phyloP scores from a whole-genome alignment of 108 stramenopile species.

The Skeletonema tropicum region DNA sequence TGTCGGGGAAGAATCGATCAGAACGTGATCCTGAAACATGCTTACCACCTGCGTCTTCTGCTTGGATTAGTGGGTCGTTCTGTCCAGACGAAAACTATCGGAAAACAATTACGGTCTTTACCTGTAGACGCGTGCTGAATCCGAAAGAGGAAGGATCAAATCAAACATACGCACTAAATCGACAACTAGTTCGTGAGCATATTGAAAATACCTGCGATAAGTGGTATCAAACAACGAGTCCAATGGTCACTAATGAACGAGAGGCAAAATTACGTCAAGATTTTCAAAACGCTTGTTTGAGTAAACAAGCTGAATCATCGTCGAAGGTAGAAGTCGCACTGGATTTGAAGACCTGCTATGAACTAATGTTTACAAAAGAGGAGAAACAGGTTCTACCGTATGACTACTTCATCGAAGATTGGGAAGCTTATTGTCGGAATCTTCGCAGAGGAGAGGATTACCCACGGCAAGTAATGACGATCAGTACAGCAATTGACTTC shows the following conservation, averaged over 20 bases:
- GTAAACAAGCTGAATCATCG: slow-evolving; percentile 4
- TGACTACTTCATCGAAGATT: slow-evolving; percentile 84
- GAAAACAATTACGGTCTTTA: slow-evolving; percentile 57
- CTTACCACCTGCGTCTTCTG: slow-evolving; percentile 10
- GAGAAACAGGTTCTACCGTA: slow-evolving; percentile 79
- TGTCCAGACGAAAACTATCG: slow-evolving; percentile 56
- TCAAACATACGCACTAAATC: slow-evolving; percentile 31
- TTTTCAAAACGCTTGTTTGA: slow-evolving; percentile 27
- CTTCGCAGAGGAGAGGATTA: not conserved
- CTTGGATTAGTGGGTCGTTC: slow-evolving; percentile 54
- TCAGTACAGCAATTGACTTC: slow-evolving; percentile 56
- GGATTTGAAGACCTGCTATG: slow-evolving; percentile 52
- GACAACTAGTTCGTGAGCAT: slow-evolving; percentile 56
- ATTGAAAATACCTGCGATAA: slow-evolving; percentile 62
- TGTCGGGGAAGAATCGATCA: not conserved
- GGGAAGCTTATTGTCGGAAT: slow-evolving; percentile 60
- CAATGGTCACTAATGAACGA: slow-evolving; percentile 68
- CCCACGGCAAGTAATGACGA: slow-evolving; percentile 38
- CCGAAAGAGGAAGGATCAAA: not conserved
- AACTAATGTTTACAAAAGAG: slow-evolving; percentile 68
- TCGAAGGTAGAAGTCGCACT: slow-evolving; percentile 13
- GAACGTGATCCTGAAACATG: not conserved
- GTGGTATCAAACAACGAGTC: slow-evolving; percentile 71
- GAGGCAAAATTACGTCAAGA: slow-evolving; percentile 40
- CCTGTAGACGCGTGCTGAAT: slow-evolving; percentile 31